These are phyloP conservation scores for Tolypocladium paradoxum DNA, from an alignment of 2,329 filamentous ascomycete genomes.

Conservation along the genomic window DNA sequence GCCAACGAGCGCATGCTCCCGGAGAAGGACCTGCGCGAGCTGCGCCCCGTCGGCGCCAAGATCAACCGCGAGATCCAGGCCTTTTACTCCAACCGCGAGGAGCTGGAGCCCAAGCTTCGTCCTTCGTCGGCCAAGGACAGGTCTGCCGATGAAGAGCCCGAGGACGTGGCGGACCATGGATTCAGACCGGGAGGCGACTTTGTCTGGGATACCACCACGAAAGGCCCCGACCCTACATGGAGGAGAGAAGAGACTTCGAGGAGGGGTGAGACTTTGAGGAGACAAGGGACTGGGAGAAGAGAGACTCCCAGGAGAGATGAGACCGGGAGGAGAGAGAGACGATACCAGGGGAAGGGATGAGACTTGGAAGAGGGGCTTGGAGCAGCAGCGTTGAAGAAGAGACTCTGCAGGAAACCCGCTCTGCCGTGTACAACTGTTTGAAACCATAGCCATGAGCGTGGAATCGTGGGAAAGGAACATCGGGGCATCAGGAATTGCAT, in stretches of 20 bases:
- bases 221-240: conserved; percentile 2
- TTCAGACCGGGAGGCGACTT: conserved; percentile 12
- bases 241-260: not conserved
- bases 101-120: conserved; percentile 20
- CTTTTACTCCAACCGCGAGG: conserved; percentile 23
- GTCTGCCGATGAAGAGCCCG: conserved; percentile 8
- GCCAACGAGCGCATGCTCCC: conserved; percentile 28
- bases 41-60: conserved; percentile 21
- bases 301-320: not conserved
- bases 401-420: not conserved
- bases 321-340: not conserved
- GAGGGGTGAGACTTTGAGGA: not conserved
- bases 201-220: conserved; percentile 21
- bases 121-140: conserved; percentile 1
- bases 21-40: conserved; percentile 18
- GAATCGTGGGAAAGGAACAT: not conserved
- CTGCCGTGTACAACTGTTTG: not conserved
- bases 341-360: not conserved
- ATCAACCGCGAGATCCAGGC: conserved; percentile 26
- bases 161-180: conserved; percentile 5
- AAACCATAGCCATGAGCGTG: not conserved
- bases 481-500: not conserved
- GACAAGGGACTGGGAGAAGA: not conserved
- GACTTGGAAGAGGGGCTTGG: not conserved
- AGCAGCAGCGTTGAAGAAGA: not conserved